A percentile compares a stretch with the other conserved stretches of the same genome.
These are phyloP conservation scores for Soucietia sequanensis DNA, from an alignment of 805 yeast species.

Conservation along the genomic window DNA sequence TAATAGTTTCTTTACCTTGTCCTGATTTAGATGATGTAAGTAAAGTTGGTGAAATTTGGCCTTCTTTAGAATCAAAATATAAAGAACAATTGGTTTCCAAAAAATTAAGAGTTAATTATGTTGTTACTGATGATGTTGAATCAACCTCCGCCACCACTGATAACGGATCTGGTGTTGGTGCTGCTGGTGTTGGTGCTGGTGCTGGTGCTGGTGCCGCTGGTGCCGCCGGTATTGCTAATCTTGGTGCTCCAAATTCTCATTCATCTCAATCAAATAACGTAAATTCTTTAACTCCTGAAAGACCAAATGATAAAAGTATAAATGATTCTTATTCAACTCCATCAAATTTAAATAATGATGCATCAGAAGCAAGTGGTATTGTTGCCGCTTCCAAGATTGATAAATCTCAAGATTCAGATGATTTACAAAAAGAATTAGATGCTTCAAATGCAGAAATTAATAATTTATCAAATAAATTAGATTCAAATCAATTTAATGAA, in stretches of 20 bases:
- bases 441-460: conserved; percentile 43
- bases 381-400: conserved; percentile 12
- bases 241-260: not conserved
- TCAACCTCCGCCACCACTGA: conserved; percentile 4
- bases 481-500: conserved; percentile 32
- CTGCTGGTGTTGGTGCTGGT: conserved; percentile 13
- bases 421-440: conserved; percentile 31
- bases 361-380: conserved; percentile 16
- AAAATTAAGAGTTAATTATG: conserved; percentile 64
- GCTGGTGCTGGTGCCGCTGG: conserved; percentile 11
- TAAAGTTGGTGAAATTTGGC: conserved; percentile 70
- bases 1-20: conserved; percentile 82
- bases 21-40: conserved; percentile 55
- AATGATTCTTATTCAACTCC: not conserved
- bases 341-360: conserved; percentile 2
- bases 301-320: not conserved
- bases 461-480: conserved; percentile 44
- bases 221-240: not conserved
- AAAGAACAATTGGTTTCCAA: conserved; percentile 56
- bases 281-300: too few species aligned
- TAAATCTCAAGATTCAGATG: too few species aligned
- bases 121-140: conserved; percentile 29
- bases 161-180: conserved; percentile 7
- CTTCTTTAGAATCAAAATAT: conserved; percentile 61
- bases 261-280: too few species aligned